Conservation (phyloP, 2,329 filamentous ascomycete genomes). For the Alternaria ethzedia region DNA sequence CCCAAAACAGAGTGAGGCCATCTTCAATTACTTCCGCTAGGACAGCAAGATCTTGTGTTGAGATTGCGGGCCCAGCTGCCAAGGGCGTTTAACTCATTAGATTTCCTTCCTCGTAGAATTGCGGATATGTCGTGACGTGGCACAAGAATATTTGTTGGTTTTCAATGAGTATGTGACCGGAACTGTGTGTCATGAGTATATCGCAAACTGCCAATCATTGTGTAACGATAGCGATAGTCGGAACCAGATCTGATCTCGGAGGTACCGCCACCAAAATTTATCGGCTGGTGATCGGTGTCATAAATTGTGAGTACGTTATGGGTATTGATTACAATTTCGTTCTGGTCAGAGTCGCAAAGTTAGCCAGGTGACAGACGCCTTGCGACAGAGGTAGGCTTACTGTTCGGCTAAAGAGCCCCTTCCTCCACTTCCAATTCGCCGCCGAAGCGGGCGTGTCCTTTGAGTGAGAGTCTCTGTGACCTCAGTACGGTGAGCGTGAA, state of each 20-base stretch:
- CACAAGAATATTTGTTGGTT: background rate
- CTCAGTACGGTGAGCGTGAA: background rate
- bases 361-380: background rate
- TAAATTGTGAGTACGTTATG: background rate
- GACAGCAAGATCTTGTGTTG: background rate
- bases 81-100: background rate
- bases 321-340: constrained; percentile 11
- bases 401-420: constrained; percentile 41
- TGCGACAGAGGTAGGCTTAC: constrained; percentile 22
- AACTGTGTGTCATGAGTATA: background rate
- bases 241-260: background rate
- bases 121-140: background rate
- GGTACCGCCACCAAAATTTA: background rate
- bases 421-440: constrained; percentile 40
- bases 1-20: background rate
- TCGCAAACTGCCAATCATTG: background rate
- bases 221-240: background rate
- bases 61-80: background rate
- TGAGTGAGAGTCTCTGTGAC: background rate
- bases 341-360: constrained; percentile 6
- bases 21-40: background rate
- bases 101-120: background rate
- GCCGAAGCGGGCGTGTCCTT: constrained; percentile 24
- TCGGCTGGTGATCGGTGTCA: background rate
- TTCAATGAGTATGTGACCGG: background rate